Base-by-base conservation (phyloP, 257 asterid genomes). In the Gynochthodes officinalis region DNA sequence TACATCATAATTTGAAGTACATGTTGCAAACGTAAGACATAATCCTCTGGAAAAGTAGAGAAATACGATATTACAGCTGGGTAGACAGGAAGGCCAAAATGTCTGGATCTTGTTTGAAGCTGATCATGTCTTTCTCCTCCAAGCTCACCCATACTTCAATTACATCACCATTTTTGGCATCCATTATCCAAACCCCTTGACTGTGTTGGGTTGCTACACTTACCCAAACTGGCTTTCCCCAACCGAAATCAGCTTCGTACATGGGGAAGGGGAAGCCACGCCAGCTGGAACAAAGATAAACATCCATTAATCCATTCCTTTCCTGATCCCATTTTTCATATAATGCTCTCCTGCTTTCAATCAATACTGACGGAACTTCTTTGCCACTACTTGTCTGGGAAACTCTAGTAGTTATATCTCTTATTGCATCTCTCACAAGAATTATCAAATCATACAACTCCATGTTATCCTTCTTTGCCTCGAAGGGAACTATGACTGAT, bases 211-310 rank as follows among this genome's bases (percentile, higher is more conserved):
- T 27, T 28, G 48, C 55, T 16, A 5, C 25, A 54, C 77, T 73
- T 7, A 77, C 78, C 81, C 81, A 77, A 3, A 1, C 16, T 16
- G 82, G 78, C 46, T 68, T 73, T 44, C 82, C 78, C 82, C 82
- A 73, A 19, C 74, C 81, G 46, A 77, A 76, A 48, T 76, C 76
- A 12, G 67, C 76, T 76, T 71, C 80, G 7, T 64, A 55, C 28
- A 50, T 50, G 1, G 57, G 57, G 27, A 21, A 8, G 7, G 71
- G 60, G 9, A 77, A 72, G 12, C 13, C 58, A 4, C 77, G 54
- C 77, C 64, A 64, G 52, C 77, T 77, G 2, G 62, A 50, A 37
- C 50, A 3, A 1, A 61, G 4, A 27, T 35, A 48, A 28, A 9
- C 43, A 32, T 69, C 79, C 32, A 6, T 21, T 7, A 25, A 21